phyloP scores from a whole-genome alignment of 2,329 filamentous ascomycete species.

The Alternaria sp. region DNA sequence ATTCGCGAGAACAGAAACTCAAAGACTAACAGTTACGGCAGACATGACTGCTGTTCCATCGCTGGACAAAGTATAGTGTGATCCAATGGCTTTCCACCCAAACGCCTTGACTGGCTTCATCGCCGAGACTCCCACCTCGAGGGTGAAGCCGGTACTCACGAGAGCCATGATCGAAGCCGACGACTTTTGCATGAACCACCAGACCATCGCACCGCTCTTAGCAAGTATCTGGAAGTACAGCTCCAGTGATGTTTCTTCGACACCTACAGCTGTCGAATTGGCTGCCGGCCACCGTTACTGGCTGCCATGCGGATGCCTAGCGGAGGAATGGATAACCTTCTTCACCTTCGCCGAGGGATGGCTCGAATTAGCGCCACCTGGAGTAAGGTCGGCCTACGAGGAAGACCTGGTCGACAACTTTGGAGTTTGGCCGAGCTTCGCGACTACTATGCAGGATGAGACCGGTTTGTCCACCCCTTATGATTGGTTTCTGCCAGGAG shows the following conservation, averaged over 20 bases:
- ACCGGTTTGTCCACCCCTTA: neutral
- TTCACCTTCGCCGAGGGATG: neutral
- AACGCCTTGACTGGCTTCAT: neutral
- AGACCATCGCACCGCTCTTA: neutral
- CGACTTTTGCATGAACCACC: neutral
- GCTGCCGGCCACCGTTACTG: constrained; percentile 8
- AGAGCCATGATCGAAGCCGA: neutral
- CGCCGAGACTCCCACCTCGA: neutral
- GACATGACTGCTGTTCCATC: neutral
- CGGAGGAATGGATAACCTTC: constrained; percentile 6
- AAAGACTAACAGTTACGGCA: neutral
- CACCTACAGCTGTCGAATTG: neutral
- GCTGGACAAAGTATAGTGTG: neutral
- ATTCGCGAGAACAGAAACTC: neutral
- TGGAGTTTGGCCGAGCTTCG: neutral
- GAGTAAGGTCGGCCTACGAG: constrained; percentile 1
- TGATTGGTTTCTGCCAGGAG: neutral
- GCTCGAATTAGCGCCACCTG: neutral
- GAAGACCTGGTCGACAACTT: neutral
- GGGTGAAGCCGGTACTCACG: neutral
- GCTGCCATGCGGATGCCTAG: neutral
- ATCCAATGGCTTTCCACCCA: neutral
- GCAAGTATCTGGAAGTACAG: neutral
- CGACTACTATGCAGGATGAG: neutral
- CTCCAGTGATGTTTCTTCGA: neutral